A percentile compares a stretch with the other conserved stretches of the same genome.
These are phyloP conservation scores for Mucor ambiguus DNA, from an alignment of 371 early-diverging fungal species.

Conservation along the genomic window DNA sequence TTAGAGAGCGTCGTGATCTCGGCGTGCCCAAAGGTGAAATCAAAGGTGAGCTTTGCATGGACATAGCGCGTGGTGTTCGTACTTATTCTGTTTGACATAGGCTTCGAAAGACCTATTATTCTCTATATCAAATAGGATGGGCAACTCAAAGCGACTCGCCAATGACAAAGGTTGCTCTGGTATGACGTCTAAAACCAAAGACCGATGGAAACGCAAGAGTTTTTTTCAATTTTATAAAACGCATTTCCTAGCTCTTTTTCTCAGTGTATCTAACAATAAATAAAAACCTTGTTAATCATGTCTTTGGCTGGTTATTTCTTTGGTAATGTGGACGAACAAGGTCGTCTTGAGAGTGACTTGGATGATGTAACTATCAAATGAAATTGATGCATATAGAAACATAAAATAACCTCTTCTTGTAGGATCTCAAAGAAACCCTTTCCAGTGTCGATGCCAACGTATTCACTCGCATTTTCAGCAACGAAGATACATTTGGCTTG, in stretches of 20 bases:
- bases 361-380: constrained; percentile 53
- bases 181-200: constrained; percentile 1
- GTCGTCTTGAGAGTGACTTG: constrained; percentile 71
- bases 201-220: background rate
- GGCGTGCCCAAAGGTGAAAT: constrained; percentile 25
- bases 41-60: constrained; percentile 27
- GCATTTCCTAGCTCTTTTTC: background rate
- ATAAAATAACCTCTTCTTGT: background rate
- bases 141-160: background rate
- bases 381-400: background rate
- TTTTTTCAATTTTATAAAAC: background rate
- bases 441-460: constrained; percentile 59
- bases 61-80: background rate
- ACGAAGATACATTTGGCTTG: constrained; percentile 58
- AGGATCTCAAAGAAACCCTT: constrained; percentile 74
- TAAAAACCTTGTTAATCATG: constrained; percentile 32
- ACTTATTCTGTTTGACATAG: background rate
- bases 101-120: constrained; percentile 3
- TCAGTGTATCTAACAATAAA: background rate
- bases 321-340: constrained; percentile 89
- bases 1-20: constrained; percentile 18
- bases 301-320: constrained; percentile 79
- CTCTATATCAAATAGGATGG: background rate
- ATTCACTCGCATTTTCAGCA: constrained; percentile 55
- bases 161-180: background rate